Conservation (phyloP, 768 basidiomycete species). For the Dacryopinax spathularia region DNA sequence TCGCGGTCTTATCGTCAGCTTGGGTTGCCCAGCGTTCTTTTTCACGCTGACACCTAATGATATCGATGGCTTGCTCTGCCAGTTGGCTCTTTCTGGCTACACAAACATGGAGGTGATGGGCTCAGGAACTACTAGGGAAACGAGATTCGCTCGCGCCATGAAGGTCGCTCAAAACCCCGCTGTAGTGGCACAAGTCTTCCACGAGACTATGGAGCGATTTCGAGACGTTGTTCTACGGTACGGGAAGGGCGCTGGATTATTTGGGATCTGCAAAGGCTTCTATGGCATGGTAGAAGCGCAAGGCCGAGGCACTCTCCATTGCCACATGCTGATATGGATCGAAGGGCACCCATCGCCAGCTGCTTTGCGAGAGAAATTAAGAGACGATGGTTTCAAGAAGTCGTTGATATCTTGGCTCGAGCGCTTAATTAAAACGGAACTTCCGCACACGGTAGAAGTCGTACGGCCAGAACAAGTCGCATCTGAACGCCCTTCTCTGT, state of each 20-base stretch:
- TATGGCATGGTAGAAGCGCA: slow-evolving; percentile 33
- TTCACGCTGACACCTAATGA: slow-evolving; percentile 36
- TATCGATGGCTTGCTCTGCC: slow-evolving; percentile 30
- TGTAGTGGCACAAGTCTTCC: slow-evolving; percentile 30
- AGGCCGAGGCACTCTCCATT: slow-evolving; percentile 29
- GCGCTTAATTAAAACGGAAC: slow-evolving; percentile 21
- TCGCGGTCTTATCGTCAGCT: slow-evolving; percentile 21
- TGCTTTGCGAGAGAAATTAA: slow-evolving; percentile 16
- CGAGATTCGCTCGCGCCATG: slow-evolving; percentile 20
- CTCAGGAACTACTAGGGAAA: slow-evolving; percentile 20
- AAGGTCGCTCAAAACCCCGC: slow-evolving; percentile 30
- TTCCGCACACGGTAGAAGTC: slow-evolving; percentile 7
- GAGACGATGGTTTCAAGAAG: slow-evolving; percentile 15
- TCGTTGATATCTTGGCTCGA: slow-evolving; percentile 17
- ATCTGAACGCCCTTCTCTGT: background rate
- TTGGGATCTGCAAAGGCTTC: slow-evolving; percentile 25
- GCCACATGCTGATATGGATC: slow-evolving; percentile 32
- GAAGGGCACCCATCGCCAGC: slow-evolving; percentile 24
- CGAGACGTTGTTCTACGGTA: slow-evolving; percentile 5
- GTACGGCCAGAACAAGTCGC: background rate
- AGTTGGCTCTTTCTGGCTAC: slow-evolving; percentile 26
- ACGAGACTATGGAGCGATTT: slow-evolving; percentile 30
- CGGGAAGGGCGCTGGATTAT: slow-evolving; percentile 17
- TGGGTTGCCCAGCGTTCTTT: slow-evolving; percentile 31
- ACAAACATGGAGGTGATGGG: slow-evolving; percentile 23